Base-by-base conservation (phyloP, 805 yeast genomes). In the Huiozyma naganishii region DNA sequence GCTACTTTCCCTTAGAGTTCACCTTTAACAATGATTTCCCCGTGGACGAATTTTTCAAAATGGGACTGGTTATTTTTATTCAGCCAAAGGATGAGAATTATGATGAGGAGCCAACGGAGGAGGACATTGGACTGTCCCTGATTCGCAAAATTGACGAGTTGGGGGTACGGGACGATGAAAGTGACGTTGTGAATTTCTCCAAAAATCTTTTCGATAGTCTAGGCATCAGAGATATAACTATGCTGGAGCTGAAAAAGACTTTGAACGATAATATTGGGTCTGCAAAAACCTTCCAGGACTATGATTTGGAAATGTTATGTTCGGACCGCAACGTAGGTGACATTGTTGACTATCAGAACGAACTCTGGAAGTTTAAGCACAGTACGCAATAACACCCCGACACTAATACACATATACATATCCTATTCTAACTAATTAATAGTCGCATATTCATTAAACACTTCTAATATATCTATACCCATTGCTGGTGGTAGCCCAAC, bases 1-100 rank as follows among this genome's bases (percentile, higher is more conserved):
- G 72, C 9, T 77, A 76, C 55, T 80, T 77, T 51, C 74, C 76
- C 3, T 59, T 76, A 40, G 65, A 68, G 1, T 57, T 69, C n/a
- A 50, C 55, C 10, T 69, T 71, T 52, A 55, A 68, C 41, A 48
- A 57, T 2, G 48, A 44, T 8, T 66, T 53, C 4, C 43, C 47
- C 10, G 50, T 56, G 3, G 38, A 42, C 10, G 52, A 55, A 36
- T 59, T 55, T 38, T 60, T 59, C 39, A 52, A 50, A 30, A 48
- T 54, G 36, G 65, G 65, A 7, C 53, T 59, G 1, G 49, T 57
- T 12, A 44, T 61, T 10, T 51, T 52, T 43, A 47, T 60, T 10
- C 60, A 59, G 37, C 53, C 44, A 5, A 48, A 43, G 30, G 46
- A 45, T 5, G 27, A 39, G 6, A 36, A 42, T 1, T 9, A 37